Conservation (phyloP, 495 filamentous ascomycete species). For the Elaphomyces granulatus region DNA sequence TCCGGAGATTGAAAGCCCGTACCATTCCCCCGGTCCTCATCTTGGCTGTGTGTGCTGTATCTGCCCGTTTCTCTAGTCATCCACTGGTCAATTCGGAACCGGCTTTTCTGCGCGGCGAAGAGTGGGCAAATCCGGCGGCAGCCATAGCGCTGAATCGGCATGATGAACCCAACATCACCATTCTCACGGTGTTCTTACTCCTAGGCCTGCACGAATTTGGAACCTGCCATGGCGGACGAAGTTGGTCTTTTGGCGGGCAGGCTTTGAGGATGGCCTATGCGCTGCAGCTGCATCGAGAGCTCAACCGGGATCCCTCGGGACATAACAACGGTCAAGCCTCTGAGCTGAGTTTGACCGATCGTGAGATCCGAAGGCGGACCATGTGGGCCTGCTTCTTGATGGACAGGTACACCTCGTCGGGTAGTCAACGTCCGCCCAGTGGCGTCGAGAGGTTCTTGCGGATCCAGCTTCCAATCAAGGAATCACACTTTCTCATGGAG, state of each 20-base stretch:
- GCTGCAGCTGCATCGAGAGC: slow-evolving; percentile 81
- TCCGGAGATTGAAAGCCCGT: slow-evolving; percentile 60
- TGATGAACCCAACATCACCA: slow-evolving; percentile 92
- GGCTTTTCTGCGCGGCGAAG: slow-evolving; percentile 79
- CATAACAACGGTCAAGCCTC: slow-evolving; percentile 48
- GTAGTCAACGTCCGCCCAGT: slow-evolving; percentile 86
- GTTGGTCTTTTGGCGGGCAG: slow-evolving; percentile 90
- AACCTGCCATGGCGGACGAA: slow-evolving; percentile 88
- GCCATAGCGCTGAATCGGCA: slow-evolving; percentile 75
- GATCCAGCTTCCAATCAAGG: slow-evolving; percentile 81
- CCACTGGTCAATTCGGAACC: slow-evolving; percentile 71
- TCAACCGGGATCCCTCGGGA: slow-evolving; percentile 67
- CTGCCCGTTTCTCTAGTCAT: slow-evolving; percentile 90
- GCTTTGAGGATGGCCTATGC: slow-evolving; percentile 96
- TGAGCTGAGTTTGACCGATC: slow-evolving; percentile 76
- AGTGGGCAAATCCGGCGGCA: slow-evolving; percentile 73
- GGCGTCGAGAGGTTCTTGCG: slow-evolving; percentile 78
- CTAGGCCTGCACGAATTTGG: slow-evolving; percentile 92
- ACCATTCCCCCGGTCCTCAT: slow-evolving; percentile 73
- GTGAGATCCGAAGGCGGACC: slow-evolving; percentile 78
- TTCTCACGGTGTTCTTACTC: slow-evolving; percentile 73
- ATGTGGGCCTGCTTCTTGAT: slow-evolving; percentile 98
- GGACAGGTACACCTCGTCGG: slow-evolving; percentile 95
- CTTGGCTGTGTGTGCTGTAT: slow-evolving; percentile 81
- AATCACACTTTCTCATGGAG: slow-evolving; percentile 80